Percentiles rank a stretch among this genome's conserved stretches.
Evolutionary conservation across 768 basidiomycete species (phyloP).

Genomic region (Amanita jacksonii): DNA sequence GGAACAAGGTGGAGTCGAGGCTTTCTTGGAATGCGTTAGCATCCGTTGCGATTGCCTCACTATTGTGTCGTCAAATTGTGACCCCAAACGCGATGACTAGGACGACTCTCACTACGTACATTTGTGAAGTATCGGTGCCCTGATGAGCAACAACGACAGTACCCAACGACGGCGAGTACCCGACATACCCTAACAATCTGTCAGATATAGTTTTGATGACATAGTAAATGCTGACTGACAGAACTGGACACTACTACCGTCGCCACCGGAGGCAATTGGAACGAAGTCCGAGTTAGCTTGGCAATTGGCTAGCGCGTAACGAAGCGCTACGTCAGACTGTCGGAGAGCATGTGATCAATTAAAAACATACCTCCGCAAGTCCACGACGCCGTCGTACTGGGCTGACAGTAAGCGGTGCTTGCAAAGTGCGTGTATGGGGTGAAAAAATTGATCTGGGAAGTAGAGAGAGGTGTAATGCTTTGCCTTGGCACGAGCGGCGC

Average conservation of each 20-base stretch:
- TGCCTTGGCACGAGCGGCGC: background rate
- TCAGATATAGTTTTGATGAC: background rate
- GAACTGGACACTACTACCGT: slow-evolving; percentile 27
- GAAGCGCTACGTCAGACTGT: too few species aligned
- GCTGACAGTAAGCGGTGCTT: slow-evolving; percentile 40
- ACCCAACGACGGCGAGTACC: slow-evolving; percentile 21
- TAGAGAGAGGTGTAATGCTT: slow-evolving; percentile 26
- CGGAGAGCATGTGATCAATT: background rate
- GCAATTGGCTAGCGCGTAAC: slow-evolving; percentile 30
- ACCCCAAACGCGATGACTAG: background rate
- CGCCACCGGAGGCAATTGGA: slow-evolving; percentile 35
- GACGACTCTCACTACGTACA: slow-evolving; percentile 16
- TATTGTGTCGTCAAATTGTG: slow-evolving; percentile 10
- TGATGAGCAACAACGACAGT: slow-evolving; percentile 35
- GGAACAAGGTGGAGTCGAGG: slow-evolving; percentile 33
- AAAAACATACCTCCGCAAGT: slow-evolving; percentile 36
- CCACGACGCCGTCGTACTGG: slow-evolving; percentile 35
- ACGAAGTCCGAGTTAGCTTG: slow-evolving; percentile 30
- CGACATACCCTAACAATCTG: slow-evolving; percentile 16
- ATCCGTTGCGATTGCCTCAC: slow-evolving; percentile 31
- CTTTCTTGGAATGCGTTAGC: slow-evolving; percentile 20
- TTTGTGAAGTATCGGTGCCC: slow-evolving; percentile 28
- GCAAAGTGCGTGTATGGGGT: slow-evolving; percentile 41
- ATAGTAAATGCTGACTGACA: slow-evolving; percentile 20
- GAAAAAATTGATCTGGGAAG: slow-evolving; percentile 32